Conservation (phyloP, 2,329 filamentous ascomycete genomes). For the Hypoxylon sp. region DNA sequence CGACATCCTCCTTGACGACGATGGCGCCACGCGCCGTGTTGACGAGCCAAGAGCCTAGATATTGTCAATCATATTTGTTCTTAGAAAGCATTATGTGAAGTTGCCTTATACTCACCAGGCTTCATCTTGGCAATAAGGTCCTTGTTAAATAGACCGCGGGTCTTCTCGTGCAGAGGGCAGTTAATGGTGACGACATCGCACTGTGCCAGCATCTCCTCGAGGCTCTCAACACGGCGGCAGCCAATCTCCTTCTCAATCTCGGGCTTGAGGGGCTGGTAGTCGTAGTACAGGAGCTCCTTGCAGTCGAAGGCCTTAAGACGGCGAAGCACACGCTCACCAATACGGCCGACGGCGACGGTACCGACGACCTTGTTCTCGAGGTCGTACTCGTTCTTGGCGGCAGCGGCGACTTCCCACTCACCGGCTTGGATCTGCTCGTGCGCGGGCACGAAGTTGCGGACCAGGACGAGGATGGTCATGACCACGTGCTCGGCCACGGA, state of each 20-base stretch:
- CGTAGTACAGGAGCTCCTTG: constrained; percentile 99
- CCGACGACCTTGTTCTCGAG: constrained; percentile 98
- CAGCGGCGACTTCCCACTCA: constrained; percentile 95
- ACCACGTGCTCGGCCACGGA: constrained; percentile 99
- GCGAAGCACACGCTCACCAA: constrained; percentile 96
- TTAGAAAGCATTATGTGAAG: not conserved
- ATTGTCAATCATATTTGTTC: not conserved
- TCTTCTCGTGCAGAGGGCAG: constrained; percentile 99
- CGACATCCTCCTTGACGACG: constrained; percentile 99
- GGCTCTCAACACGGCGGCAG: constrained; percentile 85
- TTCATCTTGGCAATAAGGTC: constrained; percentile 99
- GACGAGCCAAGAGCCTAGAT: constrained; percentile 87
- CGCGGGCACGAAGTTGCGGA: constrained; percentile 98
- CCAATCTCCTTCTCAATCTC: constrained; percentile 97
- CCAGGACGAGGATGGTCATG: constrained; percentile 96
- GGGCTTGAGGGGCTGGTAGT: constrained; percentile 92
- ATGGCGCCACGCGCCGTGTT: constrained; percentile 99
- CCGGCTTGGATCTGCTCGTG: constrained; percentile 92
- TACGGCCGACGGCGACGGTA: constrained; percentile 96
- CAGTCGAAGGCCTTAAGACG: constrained; percentile 98
- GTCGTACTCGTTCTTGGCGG: constrained; percentile 98
- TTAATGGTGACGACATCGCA: constrained; percentile 99
- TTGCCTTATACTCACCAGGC: constrained; percentile 71
- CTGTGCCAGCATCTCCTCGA: constrained; percentile 94
- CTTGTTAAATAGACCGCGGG: constrained; percentile 97